Conservation (phyloP, 2,329 filamentous ascomycete genomes). For the Ploettnerulaceae sp. region DNA sequence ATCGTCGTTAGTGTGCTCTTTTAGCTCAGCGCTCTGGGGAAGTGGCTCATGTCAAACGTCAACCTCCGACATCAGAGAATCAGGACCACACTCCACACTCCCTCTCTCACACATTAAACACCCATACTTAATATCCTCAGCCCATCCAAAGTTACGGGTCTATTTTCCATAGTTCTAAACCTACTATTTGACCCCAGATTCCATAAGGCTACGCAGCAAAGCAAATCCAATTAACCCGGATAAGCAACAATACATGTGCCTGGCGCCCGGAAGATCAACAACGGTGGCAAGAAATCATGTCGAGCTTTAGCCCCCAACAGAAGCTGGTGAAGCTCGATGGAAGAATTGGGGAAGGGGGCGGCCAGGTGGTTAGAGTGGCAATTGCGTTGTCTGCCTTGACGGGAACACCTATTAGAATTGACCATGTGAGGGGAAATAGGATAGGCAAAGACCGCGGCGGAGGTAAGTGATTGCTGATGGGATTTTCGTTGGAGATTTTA, state of each 20-base stretch:
- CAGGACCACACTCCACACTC: no score
- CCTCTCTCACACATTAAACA: no score
- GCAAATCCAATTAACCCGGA: neutral
- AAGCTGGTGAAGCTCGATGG: slow-evolving; percentile 49
- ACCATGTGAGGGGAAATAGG: slow-evolving; percentile 52
- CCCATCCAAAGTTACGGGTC: no score
- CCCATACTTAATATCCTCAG: no score
- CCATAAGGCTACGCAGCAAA: slow-evolving; percentile 4
- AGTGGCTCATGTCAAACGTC: no score
- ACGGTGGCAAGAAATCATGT: slow-evolving; percentile 8
- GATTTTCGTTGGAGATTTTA: neutral
- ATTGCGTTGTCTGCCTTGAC: slow-evolving; percentile 52
- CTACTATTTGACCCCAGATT: no score
- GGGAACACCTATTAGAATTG: slow-evolving; percentile 48
- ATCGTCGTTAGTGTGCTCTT: no score
- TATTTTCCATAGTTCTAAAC: no score
- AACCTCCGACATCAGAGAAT: no score
- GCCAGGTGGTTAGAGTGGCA: slow-evolving; percentile 55
- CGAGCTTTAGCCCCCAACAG: neutral
- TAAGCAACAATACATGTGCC: slow-evolving; percentile 9
- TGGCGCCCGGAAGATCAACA: neutral
- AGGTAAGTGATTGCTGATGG: slow-evolving; percentile 12
- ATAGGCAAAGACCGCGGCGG: slow-evolving; percentile 23
- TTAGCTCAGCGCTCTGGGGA: no score
- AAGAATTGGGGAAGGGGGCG: slow-evolving; percentile 55